phyloP scores from a whole-genome alignment of 2,329 filamentous ascomycete genomes.

The Ascochyta lentis region DNA sequence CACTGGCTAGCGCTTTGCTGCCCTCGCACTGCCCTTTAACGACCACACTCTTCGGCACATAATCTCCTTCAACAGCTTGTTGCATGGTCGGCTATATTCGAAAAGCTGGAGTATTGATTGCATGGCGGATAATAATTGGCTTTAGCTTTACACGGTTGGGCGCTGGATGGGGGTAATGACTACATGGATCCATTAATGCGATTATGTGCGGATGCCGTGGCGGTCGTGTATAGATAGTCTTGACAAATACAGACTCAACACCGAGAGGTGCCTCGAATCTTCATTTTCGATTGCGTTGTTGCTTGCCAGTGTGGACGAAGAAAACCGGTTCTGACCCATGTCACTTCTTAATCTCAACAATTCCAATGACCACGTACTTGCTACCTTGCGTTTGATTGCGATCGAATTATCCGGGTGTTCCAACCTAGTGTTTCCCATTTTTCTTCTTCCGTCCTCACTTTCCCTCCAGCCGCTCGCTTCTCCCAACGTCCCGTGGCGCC shows the following conservation, averaged over 20 bases:
- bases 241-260: slow-evolving; percentile 14
- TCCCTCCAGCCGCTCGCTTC: no score
- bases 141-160: slow-evolving; percentile 11
- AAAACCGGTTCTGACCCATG: no score
- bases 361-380: no score
- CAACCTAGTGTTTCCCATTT: no score
- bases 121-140: slow-evolving; percentile 18
- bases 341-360: no score
- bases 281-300: not conserved
- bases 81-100: slow-evolving; percentile 22
- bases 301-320: not conserved
- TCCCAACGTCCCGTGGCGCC: no score
- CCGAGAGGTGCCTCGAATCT: not conserved
- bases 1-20: not conserved
- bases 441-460: no score
- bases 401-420: no score
- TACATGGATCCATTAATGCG: slow-evolving; percentile 25
- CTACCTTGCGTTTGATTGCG: no score
- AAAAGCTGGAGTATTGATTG: slow-evolving; percentile 19
- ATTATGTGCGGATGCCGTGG: slow-evolving; percentile 18
- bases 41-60: slow-evolving; percentile 21
- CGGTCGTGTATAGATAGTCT: slow-evolving; percentile 30
- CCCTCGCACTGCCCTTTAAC: slow-evolving; percentile 11
- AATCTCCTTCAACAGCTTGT: slow-evolving; percentile 15
- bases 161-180: slow-evolving; percentile 10